Base-by-base conservation (phyloP, 2,329 filamentous ascomycete species). In the Zymoseptoria passerinii region DNA sequence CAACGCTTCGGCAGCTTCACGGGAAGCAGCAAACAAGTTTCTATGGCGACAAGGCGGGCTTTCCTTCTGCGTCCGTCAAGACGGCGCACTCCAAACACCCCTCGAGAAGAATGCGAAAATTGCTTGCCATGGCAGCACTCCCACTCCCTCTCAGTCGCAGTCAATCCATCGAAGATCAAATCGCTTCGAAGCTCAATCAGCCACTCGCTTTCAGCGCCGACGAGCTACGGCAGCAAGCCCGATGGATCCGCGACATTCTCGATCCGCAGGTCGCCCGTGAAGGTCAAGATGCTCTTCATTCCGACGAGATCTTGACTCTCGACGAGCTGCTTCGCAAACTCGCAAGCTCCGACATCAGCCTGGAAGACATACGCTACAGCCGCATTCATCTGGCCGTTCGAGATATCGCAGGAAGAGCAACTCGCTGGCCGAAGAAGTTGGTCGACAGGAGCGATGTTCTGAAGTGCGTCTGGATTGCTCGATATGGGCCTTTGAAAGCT, bases 181-280 rank as follows among this genome's bases (percentile, higher is more conserved):
- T 6, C 16, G 16, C 50, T 1, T 2, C 19, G 28, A 27, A 28
- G 8, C 23, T 48, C 7, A 20, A 20, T 4, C 19, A 50, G 23
- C 53, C 49, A 29, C 59, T 59, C n/a, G 40, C 55, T 16, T 62
- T 61, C 56, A 59, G 66, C 48, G 55, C 62, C 4, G 61, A 70
- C 5, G 65, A 68, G 20, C 72, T 79, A 50, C 73, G 68, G 44
- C 58, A 69, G 19, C 66, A 74, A 50, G 67, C 75, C 2, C 67
- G 66, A 29, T 78, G 77, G 76, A 78, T 80, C 54, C 76, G 78
- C 40, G 76, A 80, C 63, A 72, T 74, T 4, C 74, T 80, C 16
- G 78, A 80, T 55, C 70, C 74, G 3, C 65, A 73, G 49, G 71
- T 79, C 52, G 76, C 78, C 5, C 74, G 73, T 18, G 72, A 78